Evolutionary conservation across 257 asterid species (phyloP).

Genomic region (Plectranthus barbatus): DNA sequence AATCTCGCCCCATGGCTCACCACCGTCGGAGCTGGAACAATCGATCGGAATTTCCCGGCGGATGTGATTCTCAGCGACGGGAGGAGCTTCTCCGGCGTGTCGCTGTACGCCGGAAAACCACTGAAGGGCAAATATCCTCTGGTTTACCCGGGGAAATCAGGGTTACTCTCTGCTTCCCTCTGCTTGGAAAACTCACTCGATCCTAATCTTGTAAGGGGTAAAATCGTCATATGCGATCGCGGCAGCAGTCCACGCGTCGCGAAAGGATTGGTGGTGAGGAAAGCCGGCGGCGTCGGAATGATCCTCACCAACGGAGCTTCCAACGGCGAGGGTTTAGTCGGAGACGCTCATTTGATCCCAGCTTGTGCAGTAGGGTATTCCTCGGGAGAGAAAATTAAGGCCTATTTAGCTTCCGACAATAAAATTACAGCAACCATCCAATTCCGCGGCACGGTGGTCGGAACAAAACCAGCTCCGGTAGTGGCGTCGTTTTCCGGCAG

Average conservation of each 20-base stretch:
- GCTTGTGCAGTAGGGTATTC: slow-evolving; percentile 63
- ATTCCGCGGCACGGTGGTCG: slow-evolving; percentile 58
- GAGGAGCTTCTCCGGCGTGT: slow-evolving; percentile 52
- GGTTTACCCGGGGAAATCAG: slow-evolving; percentile 63
- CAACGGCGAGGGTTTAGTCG: slow-evolving; percentile 74
- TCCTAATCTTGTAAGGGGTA: slow-evolving; percentile 39
- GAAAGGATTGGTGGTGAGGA: slow-evolving; percentile 65
- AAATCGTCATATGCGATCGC: slow-evolving; percentile 73
- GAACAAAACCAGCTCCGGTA: slow-evolving; percentile 77
- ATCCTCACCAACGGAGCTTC: slow-evolving; percentile 60
- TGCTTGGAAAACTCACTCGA: slow-evolving; percentile 77
- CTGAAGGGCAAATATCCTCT: slow-evolving; percentile 43
- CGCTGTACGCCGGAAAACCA: slow-evolving; percentile 59
- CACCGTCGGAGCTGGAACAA: slow-evolving; percentile 83
- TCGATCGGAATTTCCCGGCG: slow-evolving; percentile 73
- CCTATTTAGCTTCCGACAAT: slow-evolving; percentile 31
- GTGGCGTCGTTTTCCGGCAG: slow-evolving; percentile 81
- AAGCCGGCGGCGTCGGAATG: too few relatives aligned
- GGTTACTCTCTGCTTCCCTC: slow-evolving; percentile 57
- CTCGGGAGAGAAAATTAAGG: slow-evolving; percentile 59
- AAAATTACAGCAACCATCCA: slow-evolving; percentile 44
- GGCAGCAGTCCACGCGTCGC: slow-evolving; percentile 80
- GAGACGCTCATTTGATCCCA: slow-evolving; percentile 75
- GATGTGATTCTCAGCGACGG: slow-evolving; percentile 55
- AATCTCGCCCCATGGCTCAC: slow-evolving; percentile 85